Evolutionary conservation across 176 grass and related monocot genomes (phyloP).

Genomic region (Zoysia pacifica): DNA sequence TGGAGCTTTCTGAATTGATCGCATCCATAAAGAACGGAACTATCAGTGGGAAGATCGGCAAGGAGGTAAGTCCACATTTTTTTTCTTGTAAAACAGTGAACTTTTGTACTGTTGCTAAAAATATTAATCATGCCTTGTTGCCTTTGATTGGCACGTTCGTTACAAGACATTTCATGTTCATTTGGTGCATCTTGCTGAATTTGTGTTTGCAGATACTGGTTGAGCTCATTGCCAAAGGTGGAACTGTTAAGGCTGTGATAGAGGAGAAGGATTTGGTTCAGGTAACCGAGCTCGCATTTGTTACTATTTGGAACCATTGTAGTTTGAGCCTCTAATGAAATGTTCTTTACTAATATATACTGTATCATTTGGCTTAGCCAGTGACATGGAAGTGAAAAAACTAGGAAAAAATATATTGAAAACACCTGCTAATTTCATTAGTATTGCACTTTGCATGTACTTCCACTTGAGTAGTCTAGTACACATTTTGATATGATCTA

Average conservation of each 20-base stretch:
- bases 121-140: neutral
- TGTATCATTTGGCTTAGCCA: neutral
- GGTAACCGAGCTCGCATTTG: constrained; percentile 43
- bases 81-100: constrained; percentile 7
- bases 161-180: constrained; percentile 10
- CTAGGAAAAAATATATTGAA: neutral
- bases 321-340: neutral
- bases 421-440: neutral
- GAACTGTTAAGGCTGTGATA: constrained; percentile 80
- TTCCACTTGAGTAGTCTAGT: constrained; percentile 2
- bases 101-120: neutral
- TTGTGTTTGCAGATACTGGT: constrained; percentile 62
- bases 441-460: neutral
- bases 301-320: constrained; percentile 20
- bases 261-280: constrained; percentile 95
- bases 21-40: constrained; percentile 78
- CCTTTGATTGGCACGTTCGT: neutral
- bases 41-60: constrained; percentile 96
- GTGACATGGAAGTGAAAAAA: neutral
- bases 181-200: neutral
- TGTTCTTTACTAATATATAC: neutral
- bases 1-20: constrained; percentile 76
- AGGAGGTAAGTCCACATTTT: constrained; percentile 58
- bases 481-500: neutral
- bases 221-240: constrained; percentile 80